Percentiles rank a stretch among this genome's conserved stretches.
Evolutionary conservation across 257 asterid species (phyloP).

Genomic region (Solanum megistacrolobum): DNA sequence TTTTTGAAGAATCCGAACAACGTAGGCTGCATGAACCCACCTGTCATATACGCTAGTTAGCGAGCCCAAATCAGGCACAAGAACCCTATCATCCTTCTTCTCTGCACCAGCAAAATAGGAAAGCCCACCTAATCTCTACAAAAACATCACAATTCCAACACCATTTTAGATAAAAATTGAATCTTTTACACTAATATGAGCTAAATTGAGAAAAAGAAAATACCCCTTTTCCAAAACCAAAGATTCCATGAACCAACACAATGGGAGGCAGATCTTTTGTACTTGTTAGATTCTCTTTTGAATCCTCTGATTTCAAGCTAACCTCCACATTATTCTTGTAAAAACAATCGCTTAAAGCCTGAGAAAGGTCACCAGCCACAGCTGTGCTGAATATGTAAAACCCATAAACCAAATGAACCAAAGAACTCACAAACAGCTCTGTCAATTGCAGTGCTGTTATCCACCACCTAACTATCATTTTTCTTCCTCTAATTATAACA

Average conservation of each 20-base stretch:
- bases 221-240: conserved; percentile 99
- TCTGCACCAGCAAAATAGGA: conserved; percentile 98
- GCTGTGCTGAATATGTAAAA: conserved; percentile 90
- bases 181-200: background rate
- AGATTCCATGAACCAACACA: conserved; percentile 88
- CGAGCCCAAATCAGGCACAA: conserved; percentile 93
- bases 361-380: conserved; percentile 79
- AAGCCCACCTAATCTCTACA: conserved; percentile 79
- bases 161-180: background rate
- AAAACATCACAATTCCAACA: background rate
- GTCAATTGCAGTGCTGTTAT: conserved; percentile 46
- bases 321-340: conserved; percentile 37
- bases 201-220: background rate
- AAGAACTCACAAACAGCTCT: conserved; percentile 61
- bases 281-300: conserved; percentile 13
- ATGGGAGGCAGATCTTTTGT: conserved; percentile 77
- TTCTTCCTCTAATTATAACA: background rate
- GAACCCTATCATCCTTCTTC: conserved; percentile 93
- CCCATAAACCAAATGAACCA: conserved; percentile 85
- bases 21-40: conserved; percentile 13
- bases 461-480: conserved; percentile 72
- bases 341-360: conserved; percentile 50
- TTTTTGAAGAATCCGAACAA: background rate
- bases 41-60: conserved; percentile 73
- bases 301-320: conserved; percentile 29